Base-by-base conservation (phyloP, 2,329 filamentous ascomycete genomes). In the Penicillium capsulatum region DNA sequence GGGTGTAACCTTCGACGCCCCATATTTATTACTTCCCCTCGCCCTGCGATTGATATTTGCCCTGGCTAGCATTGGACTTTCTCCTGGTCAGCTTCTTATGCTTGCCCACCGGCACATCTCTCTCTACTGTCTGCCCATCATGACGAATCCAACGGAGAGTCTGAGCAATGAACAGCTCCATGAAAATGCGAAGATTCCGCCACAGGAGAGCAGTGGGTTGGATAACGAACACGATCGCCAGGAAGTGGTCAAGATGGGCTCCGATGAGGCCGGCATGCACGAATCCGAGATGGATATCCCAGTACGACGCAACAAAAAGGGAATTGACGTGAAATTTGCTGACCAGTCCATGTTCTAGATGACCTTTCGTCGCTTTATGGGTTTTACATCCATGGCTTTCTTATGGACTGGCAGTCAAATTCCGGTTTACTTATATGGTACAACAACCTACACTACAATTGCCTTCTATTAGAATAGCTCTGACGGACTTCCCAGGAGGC, bases 371-470 rank as follows among this genome's bases (percentile, higher is more conserved):
- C 66, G 73, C 3, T 69, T 76, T 50, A 74, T 78, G 73, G 71
- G 70, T 37, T 65, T 80, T 32, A 51, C 74, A 10, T 75, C 76
- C 42, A 79, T 79, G 74, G 74, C 75, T 4, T 77, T 81, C 40
- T 61, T 80, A 15, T 80, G 77, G 77, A 77, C 75, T 34, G 76
- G 76, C 19, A 76, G 71, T 38, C 77, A 81, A 48, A 79, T 80
- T 32, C 77, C 77, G 2, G 66, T 81, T 8, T 75, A 74, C 50
- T 56, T 75, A 3, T 73, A 73, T 45, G 72, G 72, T 54, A 57
- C 38, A 39, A 28, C 10, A 28, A 11, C 13, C 26, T 6, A 7
- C 26, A n/a, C 5, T 6, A 28, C 9, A 24, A 11, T 24, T n/a
- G n/a, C n/a, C n/a, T n/a, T n/a, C n/a, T n/a, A 11, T 14, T 28